Evolutionary conservation across 495 filamentous ascomycete genomes (phyloP), one percentile per base, ranked within the genome.

Genomic region (Tricharina praecox): DNA sequence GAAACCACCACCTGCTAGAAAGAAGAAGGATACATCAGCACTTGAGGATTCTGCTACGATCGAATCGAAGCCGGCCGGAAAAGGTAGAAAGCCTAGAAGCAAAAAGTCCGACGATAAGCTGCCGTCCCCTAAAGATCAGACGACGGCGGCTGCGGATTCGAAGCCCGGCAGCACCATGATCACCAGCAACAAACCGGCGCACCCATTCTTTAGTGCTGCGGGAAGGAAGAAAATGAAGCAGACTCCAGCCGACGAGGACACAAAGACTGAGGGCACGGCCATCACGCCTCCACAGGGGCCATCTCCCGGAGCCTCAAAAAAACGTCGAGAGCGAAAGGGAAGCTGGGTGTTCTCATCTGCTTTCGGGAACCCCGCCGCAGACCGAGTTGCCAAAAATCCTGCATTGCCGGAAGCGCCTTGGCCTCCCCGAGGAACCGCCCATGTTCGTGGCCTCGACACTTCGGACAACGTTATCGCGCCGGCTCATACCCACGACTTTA

Each of bases 181-280:
- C 61, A 24, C 63, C 73, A 25, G 25, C 24, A 45, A 63, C 19
- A 92, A 82, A 56, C 50, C 72, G 2, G 79, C 81, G 0, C 86
- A 93, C 64, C 86, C 86, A 0, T 93, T 94, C 56, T 94, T 94
- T 56, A 42, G 45, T 32, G 47, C 49, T 16, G 53, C 44, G 25
- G 51, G 52, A 11, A 33, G 47, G 16, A 59, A 55, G 45, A 58
- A 62, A 38, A 24, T 40, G 13, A 26, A 23, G 1, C 51, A 51
- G 28, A 4, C 39, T 18, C 16, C 37, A 10, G 2, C 10, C n/a
- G 20, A 40, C 21, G 37, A 15, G 37, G 37, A 13, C 3, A 40
- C 13, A 13, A 40, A 18, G n/a, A 40, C 15, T 40, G 37, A 21
- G 10, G n/a, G n/a, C n/a, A 40, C 37, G 10, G 21, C n/a, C 37